Base-by-base conservation (phyloP, 176 grass and related monocot genomes). In the Lolium multiflorum region DNA sequence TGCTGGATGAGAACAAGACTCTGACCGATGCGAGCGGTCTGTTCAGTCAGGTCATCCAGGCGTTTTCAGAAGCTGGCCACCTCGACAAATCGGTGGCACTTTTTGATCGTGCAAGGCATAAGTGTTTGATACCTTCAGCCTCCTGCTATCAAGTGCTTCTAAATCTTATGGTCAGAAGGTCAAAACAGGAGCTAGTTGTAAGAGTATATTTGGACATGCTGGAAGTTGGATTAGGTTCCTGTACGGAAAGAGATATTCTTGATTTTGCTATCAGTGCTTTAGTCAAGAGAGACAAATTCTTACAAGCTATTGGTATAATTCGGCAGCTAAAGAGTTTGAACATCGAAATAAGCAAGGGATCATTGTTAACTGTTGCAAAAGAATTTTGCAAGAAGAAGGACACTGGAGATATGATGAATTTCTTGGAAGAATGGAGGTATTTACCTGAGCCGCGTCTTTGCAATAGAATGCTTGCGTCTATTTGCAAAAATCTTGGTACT, bases 151-250 rank as follows among this genome's bases (percentile, higher is more conserved):
- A 62, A 46, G 65, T 52, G 79, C 96, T 98, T 87, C 83, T 98
- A 85, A 70, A 81, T 70, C 82, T 85, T 86, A 81, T 98, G 20
- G 84, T 81, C 49, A 82, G 83, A 88, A 86, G 39, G 52, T 38
- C 60, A 76, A 89, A 98, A 79, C 41, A 85, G 57, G 81, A 92
- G 8, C 79, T 89, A 74, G 76, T 84, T 83, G 24, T 93, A 47
- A 98, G 71, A 91, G 84, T 95, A 72, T 98, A 92, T 92, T 31
- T 82, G 85, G 91, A 98, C 86, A 98, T 96, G 93, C 76, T 98
- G 78, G 74, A 94, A 71, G 91, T 87, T 88, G 92, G 93, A 82
- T 83, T 94, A 4, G 88, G 86, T 54, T 92, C 78, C 49, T 89
- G 76, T 88, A 91, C 86, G 4, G 56, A 94, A 86, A 87, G 88